Evolutionary conservation across 1,284 basidiomycete genomes (phyloP), one percentile per base, ranked within the genome.

Genomic region (Mycena sp.): DNA sequence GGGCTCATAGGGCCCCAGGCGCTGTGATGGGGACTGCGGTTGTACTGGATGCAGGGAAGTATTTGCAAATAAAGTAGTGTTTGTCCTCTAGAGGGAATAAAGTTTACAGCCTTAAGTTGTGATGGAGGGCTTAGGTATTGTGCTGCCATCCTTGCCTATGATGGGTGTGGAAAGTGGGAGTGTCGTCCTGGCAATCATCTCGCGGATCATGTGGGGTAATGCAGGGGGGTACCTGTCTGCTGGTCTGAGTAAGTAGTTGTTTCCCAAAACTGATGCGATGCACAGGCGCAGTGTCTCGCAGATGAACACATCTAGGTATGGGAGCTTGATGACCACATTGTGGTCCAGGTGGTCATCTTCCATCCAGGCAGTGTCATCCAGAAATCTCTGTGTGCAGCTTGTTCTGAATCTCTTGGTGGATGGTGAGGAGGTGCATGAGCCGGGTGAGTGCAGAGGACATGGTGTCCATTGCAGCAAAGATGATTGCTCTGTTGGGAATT

Each of bases 281-380:
- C 35, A 75, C 41, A 78, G 58, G 50, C 80, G 73, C 46, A 81
- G 53, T 6, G 77, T 80, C 66, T 81, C 80, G 37, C 77, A 71
- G 55, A 77, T 70, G 29, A 82, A n/a, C n/a, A n/a, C n/a, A n/a
- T n/a, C n/a, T n/a, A n/a, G n/a, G 60, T 6, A 79, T 10, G 77
- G 77, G 28, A 80, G 72, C 11, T 46, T 37, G 60, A 73, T 69
- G 48, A 81, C 69, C 11, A 69, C 55, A 52, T 80, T 75, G 45
- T 80, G 78, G n/a, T 72, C 65, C 44, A 81, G 64, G 35, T 75
- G 67, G 11, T 55, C 64, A 19, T 57, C 59, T n/a, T n/a, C n/a
- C n/a, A n/a, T n/a, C n/a, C n/a, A n/a, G n/a, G n/a, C n/a, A n/a
- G 37, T 74, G 16, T 76, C 75, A 9, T 71, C 61, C 25, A 66